phyloP scores from a whole-genome alignment of 768 basidiomycete species.

The Tephrocybe sp. region DNA sequence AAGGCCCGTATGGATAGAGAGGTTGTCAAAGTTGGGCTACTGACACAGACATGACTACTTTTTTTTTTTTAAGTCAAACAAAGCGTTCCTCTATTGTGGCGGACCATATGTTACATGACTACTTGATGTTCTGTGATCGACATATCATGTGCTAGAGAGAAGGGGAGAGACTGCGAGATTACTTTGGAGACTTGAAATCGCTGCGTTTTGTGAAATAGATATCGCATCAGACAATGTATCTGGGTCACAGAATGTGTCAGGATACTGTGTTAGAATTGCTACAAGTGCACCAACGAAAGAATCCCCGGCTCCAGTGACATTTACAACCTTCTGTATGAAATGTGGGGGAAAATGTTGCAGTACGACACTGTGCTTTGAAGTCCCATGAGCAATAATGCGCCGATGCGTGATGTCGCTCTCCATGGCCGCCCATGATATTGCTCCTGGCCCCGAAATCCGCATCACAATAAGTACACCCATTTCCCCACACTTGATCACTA shows the following conservation, averaged over 20 bases:
- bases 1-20: slow-evolving; percentile 48
- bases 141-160: slow-evolving; percentile 43
- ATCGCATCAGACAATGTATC: slow-evolving; percentile 44
- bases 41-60: slow-evolving; percentile 22
- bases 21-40: slow-evolving; percentile 62
- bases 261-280: slow-evolving; percentile 55
- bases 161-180: slow-evolving; percentile 64
- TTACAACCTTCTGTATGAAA: slow-evolving; percentile 45
- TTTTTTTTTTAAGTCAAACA: too few species aligned
- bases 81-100: too few species aligned
- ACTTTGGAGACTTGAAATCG: slow-evolving; percentile 58
- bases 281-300: slow-evolving; percentile 61
- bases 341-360: slow-evolving; percentile 75
- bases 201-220: slow-evolving; percentile 62
- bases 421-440: slow-evolving; percentile 52
- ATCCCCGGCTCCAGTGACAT: slow-evolving; percentile 73
- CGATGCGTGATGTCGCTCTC: slow-evolving; percentile 47
- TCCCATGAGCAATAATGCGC: slow-evolving; percentile 51
- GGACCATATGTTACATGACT: too few species aligned
- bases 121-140: neutral
- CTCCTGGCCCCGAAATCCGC: slow-evolving; percentile 37
- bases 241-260: slow-evolving; percentile 46
- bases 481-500: slow-evolving; percentile 85
- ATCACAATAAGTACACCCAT: slow-evolving; percentile 66
- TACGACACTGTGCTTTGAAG: slow-evolving; percentile 48